Evolutionary conservation across 257 asterid species (phyloP), one percentile per base, ranked within the genome.

Genomic region (Rauvolfia tetraphylla): DNA sequence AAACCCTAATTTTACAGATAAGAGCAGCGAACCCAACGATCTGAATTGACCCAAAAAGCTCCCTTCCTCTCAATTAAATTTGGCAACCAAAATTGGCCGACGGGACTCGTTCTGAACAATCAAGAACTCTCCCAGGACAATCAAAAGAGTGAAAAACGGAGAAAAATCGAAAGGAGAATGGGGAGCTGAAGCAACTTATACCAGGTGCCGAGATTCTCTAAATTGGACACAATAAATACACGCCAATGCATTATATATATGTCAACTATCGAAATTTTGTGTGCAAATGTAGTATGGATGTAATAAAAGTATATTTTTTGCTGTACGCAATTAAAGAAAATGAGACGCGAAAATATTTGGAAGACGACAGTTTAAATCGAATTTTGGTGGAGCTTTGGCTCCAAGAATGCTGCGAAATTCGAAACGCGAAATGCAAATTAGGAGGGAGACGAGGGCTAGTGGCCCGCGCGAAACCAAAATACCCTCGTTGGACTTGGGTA

Each of bases 401-500:
- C 96, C 96, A 82, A 86, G 84, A 78, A 80, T 80, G 88, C 85
- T 68, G 89, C 70, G 79, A 82, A 82, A 78, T 80, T 76, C 78
- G 85, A 83, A 80, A 76, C 72, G 75, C 48, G 65, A 76, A 76
- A 70, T 29, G 18, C 73, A 66, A 69, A 71, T 72, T 59, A 79
- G 68, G 86, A 77, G 86, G 86, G 84, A 74, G 82, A 63, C 22
- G 78, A 73, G 68, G 68, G 27, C 12, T 4, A 41, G 22, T 58
- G 66, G 80, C 78, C 74, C 88, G 96, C 95, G 91, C 87, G 88
- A 84, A 84, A 58, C 70, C 29, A 63, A 68, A 82, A 83, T 23
- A 71, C 17, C 17, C 25, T 2, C 34, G 53, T 38, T 41, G 29
- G 71, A 20, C 4, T n/a, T 12, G 23, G 20, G 15, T 20, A 33